Evolutionary conservation across 768 basidiomycete genomes (phyloP).

Genomic region (Punctularia strigosozonata): DNA sequence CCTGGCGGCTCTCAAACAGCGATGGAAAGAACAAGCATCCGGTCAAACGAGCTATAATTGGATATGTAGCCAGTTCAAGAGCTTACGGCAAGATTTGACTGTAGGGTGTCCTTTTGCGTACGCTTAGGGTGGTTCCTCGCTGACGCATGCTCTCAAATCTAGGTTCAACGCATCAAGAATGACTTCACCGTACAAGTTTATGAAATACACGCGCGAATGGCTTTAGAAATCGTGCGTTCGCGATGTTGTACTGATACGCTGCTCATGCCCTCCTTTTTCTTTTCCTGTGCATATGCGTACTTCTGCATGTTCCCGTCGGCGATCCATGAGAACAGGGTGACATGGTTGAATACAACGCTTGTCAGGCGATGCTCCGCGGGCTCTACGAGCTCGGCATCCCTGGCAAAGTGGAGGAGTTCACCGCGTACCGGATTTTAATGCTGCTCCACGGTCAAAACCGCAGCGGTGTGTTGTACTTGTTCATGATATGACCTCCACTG

Average conservation of each 20-base stretch:
- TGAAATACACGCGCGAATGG: slow-evolving; percentile 97
- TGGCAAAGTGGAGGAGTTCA: slow-evolving; percentile 91
- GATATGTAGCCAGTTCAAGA: slow-evolving; percentile 98
- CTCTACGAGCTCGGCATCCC: slow-evolving; percentile 91
- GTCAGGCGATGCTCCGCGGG: slow-evolving; percentile 80
- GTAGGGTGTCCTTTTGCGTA: slow-evolving; percentile 37
- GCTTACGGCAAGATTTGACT: slow-evolving; percentile 91
- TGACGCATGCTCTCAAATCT: slow-evolving; percentile 5
- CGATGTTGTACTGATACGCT: no score
- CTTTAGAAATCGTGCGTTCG: slow-evolving; percentile 73
- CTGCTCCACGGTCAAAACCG: slow-evolving; percentile 87
- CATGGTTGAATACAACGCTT: slow-evolving; percentile 98
- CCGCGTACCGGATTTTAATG: slow-evolving; percentile 96
- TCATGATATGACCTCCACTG: neutral
- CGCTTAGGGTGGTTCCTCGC: slow-evolving; percentile 8
- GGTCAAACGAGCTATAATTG: slow-evolving; percentile 71
- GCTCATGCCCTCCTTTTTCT: no score
- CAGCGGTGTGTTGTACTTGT: slow-evolving; percentile 52
- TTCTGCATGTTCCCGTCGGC: no score
- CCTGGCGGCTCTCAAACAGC: slow-evolving; percentile 72
- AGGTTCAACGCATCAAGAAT: slow-evolving; percentile 99
- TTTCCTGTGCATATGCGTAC: no score
- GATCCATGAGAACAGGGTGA: no score
- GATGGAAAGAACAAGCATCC: slow-evolving; percentile 82
- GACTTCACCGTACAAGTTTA: slow-evolving; percentile 96